A percentile compares a stretch with the other conserved stretches of the same genome.
phyloP scores from a whole-genome alignment of 495 filamentous ascomycete species.

The Barbatosphaeria neglecta region DNA sequence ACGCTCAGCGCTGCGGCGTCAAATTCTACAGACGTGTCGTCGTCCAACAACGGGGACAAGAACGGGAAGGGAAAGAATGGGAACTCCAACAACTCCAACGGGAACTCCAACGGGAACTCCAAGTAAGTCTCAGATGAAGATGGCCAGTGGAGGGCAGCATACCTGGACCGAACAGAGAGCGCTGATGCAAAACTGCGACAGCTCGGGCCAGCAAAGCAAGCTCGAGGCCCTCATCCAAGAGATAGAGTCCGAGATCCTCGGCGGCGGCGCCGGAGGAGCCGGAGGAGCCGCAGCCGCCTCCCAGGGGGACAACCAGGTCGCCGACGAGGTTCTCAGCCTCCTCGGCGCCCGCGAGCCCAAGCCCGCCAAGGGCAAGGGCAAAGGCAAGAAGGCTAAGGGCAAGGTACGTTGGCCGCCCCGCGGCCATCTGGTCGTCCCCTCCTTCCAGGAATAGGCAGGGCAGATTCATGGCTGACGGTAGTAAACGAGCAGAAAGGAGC shows the following conservation, averaged over 20 bases:
- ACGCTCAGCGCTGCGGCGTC: no score
- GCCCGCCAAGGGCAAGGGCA: not conserved
- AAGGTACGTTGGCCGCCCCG: not conserved
- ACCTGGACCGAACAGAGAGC: not conserved
- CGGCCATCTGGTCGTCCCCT: not conserved
- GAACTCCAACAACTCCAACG: no score
- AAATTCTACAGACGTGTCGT: not conserved
- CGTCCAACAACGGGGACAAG: not conserved
- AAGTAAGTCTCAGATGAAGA: no score
- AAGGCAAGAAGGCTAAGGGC: constrained; percentile 1
- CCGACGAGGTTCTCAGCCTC: not conserved
- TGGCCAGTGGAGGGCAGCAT: no score
- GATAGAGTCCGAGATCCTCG: not conserved
- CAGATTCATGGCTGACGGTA: no score
- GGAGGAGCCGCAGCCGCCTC: not conserved
- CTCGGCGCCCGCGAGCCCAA: not conserved
- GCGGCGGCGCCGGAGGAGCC: not conserved
- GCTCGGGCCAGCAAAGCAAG: not conserved
- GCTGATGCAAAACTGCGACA: not conserved
- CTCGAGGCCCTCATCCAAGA: not conserved
- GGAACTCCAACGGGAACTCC: no score
- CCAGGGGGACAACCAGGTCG: no score
- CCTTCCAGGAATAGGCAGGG: not conserved
- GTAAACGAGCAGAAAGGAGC: no score
- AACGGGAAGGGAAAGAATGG: no score